Base-by-base conservation (phyloP, 148 eudicot species). In the Fagopyrum homotropicum region DNA sequence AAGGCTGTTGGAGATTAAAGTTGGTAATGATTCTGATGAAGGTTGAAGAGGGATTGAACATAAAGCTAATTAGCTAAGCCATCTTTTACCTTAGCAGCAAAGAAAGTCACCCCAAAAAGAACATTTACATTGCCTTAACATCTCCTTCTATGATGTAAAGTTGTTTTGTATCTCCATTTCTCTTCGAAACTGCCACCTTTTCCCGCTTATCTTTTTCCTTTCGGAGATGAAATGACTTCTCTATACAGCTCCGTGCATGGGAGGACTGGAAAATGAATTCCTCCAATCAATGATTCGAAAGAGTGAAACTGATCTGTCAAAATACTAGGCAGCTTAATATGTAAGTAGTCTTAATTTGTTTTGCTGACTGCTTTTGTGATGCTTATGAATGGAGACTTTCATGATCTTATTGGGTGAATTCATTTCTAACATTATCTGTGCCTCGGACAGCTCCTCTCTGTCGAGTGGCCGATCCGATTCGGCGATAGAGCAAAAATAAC, bases 1-100 rank as follows among this genome's bases (percentile, higher is more conserved):
- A 76, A 89, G 97, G 83, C 98, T 95, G 77, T 75, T 95, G 81
- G 98, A 95, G 84, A 95, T 95, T 68, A 92, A 89, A 83, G 98
- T 95, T 80, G 88, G 70, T 78, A 88, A 84, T 43, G 90, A 57
- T 45, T 15, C 73, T 7, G 73, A 70, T 16, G 50, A 45, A 45
- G 73, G 73, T 70, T 70, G 73, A 45, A 57, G 15, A 29, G 16
- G 45, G 15, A 57, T 19, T 1, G 14, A 63, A 11, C 6, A 11
- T 29, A 29, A 61, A 61, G 14, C 63, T 57, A 7, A 17, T 3
- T 3, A 61, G 14, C 63, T 57, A 7, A 17, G 9, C 11, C 35
- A 63, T 7, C 12, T 9, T 6, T 63, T 63, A 63, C 16, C 44
- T 63, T 30, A 57, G 63, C 63, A 57, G 30, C 22, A 57, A 17